Conservation (phyloP, 2,329 filamentous ascomycete species). For the Neofusicoccum ribis region DNA sequence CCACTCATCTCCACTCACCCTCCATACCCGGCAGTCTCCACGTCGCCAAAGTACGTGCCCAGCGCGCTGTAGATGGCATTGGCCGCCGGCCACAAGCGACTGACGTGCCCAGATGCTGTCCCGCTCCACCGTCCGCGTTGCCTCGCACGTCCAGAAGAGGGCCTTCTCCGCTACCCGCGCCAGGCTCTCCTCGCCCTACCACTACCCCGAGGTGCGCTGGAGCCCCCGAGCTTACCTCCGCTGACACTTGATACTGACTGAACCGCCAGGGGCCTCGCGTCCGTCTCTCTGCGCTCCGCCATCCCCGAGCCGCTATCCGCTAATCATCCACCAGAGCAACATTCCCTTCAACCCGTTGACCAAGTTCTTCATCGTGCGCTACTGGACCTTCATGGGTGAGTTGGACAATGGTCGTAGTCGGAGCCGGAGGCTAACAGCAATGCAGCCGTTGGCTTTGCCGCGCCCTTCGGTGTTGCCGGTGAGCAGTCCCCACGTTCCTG, state of each 20-base stretch:
- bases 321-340: slow-evolving; percentile 76
- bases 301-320: background rate
- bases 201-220: slow-evolving; percentile 80
- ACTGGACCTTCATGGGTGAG: slow-evolving; percentile 77
- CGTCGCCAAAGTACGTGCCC: slow-evolving; percentile 8
- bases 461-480: slow-evolving; percentile 60
- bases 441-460: slow-evolving; percentile 18
- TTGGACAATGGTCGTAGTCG: slow-evolving; percentile 4
- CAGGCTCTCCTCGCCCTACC: slow-evolving; percentile 87
- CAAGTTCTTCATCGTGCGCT: slow-evolving; percentile 79
- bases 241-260: background rate
- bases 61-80: background rate
- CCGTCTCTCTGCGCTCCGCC: background rate
- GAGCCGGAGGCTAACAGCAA: slow-evolving; percentile 17
- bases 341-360: slow-evolving; percentile 95
- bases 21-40: slow-evolving; percentile 7
- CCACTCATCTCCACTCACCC: slow-evolving; percentile 15
- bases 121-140: slow-evolving; percentile 60
- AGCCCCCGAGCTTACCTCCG: background rate
- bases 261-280: slow-evolving; percentile 17
- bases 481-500: slow-evolving; percentile 38
- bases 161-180: slow-evolving; percentile 90
- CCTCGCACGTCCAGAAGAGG: slow-evolving; percentile 76
- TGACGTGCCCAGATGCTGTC: slow-evolving; percentile 70
- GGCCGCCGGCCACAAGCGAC: background rate